Conservation (phyloP, 2,329 filamentous ascomycete species). For the Aspergillus chevalieri region DNA sequence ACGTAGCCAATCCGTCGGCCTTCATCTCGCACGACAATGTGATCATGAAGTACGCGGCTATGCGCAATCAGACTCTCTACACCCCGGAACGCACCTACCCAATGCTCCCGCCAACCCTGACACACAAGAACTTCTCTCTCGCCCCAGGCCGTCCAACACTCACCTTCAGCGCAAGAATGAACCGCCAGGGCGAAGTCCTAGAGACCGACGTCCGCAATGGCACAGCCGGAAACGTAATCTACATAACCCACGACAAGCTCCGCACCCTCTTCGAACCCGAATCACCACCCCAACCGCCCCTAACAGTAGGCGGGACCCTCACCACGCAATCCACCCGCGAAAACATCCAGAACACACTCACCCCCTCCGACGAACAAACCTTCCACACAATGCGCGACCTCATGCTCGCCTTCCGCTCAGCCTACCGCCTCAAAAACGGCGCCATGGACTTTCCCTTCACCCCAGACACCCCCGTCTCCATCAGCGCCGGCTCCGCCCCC, state of each 20-base stretch:
- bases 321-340: constrained; percentile 13
- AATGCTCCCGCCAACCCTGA: constrained; percentile 50
- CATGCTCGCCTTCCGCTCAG: constrained; percentile 32
- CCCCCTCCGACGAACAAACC: constrained; percentile 27
- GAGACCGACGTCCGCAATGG: constrained; percentile 52
- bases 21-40: constrained; percentile 50
- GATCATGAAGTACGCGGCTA: constrained; percentile 50
- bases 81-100: constrained; percentile 49
- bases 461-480: constrained; percentile 15
- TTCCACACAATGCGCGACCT: constrained; percentile 33
- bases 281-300: constrained; percentile 11
- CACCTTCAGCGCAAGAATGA: constrained; percentile 55
- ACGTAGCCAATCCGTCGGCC: constrained; percentile 60
- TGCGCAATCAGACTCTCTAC: constrained; percentile 51
- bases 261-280: constrained; percentile 32
- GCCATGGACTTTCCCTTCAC: constrained; percentile 29
- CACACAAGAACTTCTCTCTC: constrained; percentile 50
- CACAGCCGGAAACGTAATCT: constrained; percentile 49
- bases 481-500: constrained; percentile 18
- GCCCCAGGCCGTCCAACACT: constrained; percentile 49
- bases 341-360: constrained; percentile 21
- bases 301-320: constrained; percentile 28
- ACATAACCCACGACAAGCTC: constrained; percentile 44
- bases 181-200: constrained; percentile 46
- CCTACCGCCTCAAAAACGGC: constrained; percentile 32